A percentile compares a stretch with the other conserved stretches of the same genome.
Conservation (phyloP, 306 rosid genomes). For the Oemleria cerasiformis region DNA sequence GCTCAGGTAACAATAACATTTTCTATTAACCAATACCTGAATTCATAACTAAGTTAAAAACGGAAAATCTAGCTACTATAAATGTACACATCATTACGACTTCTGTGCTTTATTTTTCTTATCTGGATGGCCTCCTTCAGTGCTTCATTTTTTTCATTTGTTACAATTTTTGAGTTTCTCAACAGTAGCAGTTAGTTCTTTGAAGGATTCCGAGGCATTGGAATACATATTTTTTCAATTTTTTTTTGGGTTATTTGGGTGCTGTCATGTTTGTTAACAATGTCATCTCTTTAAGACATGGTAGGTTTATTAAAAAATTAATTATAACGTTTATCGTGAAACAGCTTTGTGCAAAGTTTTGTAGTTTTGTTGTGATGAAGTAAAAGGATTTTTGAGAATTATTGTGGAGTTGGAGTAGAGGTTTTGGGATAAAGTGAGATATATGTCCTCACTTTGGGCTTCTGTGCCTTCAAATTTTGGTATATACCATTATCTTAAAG, state of each 20-base stretch:
- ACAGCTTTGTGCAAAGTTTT: not conserved
- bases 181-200: not conserved
- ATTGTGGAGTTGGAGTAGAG: not conserved
- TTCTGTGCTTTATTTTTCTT: not conserved
- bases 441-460: not conserved
- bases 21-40: not conserved
- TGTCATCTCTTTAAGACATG: not conserved
- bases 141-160: not conserved
- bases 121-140: not conserved
- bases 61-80: not conserved
- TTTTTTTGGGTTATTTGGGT: not conserved
- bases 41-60: not conserved
- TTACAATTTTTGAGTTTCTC: not conserved
- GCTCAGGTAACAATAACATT: constrained; percentile 66
- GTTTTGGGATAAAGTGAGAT: not conserved
- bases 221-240: not conserved
- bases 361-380: not conserved
- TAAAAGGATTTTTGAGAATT: not conserved
- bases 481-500: not conserved
- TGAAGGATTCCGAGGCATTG: not conserved
- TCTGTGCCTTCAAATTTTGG: not conserved
- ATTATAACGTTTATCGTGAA: not conserved
- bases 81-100: not conserved
- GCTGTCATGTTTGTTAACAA: not conserved
- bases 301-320: not conserved